These are phyloP conservation scores for Phlebiopsis gigantea DNA, from an alignment of 768 basidiomycete genomes.

Conservation along the genomic window DNA sequence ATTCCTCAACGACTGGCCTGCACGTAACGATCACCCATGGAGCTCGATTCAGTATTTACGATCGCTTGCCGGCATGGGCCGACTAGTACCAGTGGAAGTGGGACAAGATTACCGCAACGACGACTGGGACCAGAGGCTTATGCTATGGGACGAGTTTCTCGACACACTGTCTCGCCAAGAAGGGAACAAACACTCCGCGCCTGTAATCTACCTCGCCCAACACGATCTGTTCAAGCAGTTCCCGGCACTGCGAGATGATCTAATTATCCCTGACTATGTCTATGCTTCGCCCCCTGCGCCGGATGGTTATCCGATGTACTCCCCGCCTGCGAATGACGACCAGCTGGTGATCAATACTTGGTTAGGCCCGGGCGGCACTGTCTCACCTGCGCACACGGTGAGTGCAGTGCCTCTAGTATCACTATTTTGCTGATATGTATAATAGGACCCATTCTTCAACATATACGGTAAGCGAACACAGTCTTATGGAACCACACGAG, in stretches of 20 bases:
- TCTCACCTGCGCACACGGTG: conserved; percentile 87
- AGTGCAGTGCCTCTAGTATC: conserved; percentile 29
- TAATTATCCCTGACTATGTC: conserved; percentile 84
- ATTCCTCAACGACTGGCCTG: conserved; percentile 73
- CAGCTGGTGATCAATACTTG: conserved; percentile 70
- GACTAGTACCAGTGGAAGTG: conserved; percentile 87
- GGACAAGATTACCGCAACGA: conserved; percentile 77
- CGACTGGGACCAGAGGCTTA: conserved; percentile 78
- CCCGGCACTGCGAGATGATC: conserved; percentile 67
- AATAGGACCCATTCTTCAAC: conserved; percentile 91
- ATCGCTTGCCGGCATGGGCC: conserved; percentile 66
- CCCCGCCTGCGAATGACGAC: conserved; percentile 61
- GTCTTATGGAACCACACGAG: neutral
- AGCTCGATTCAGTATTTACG: conserved; percentile 61
- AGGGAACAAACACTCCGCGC: conserved; percentile 22
- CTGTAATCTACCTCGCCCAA: conserved; percentile 81
- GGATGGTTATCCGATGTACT: conserved; percentile 44
- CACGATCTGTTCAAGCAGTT: conserved; percentile 85
- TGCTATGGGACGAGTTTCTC: conserved; percentile 77
- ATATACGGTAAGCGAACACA: conserved; percentile 60
- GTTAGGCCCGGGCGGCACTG: conserved; percentile 74
- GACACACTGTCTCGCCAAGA: conserved; percentile 21
- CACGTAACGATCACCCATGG: conserved; percentile 69
- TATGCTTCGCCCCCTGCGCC: conserved; percentile 55
- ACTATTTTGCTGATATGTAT: conserved; percentile 6